These are phyloP conservation scores for Pezicula carpinea DNA, from an alignment of 2,329 filamentous ascomycete species.

Conservation along the genomic window DNA sequence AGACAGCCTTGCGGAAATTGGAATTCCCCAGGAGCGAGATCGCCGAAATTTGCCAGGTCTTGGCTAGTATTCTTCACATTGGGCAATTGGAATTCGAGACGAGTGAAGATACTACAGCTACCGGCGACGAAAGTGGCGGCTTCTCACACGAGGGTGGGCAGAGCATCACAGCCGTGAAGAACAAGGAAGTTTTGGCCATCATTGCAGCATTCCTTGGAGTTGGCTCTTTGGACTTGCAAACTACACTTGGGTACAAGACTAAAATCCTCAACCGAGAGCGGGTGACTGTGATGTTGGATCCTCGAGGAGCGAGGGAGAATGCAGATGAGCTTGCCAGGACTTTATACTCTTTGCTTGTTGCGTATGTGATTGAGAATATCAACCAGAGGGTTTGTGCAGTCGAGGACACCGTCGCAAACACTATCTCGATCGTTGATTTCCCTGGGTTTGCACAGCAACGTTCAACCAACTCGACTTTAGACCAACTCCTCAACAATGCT, in stretches of 20 bases:
- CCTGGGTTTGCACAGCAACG: constrained; percentile 87
- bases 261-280: constrained; percentile 95
- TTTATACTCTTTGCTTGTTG: constrained; percentile 87
- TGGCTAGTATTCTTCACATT: constrained; percentile 93
- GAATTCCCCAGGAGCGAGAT: constrained; percentile 93
- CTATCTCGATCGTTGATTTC: constrained; percentile 92
- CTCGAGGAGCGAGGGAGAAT: constrained; percentile 81
- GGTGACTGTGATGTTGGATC: constrained; percentile 98
- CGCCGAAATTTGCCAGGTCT: constrained; percentile 91
- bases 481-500: constrained; percentile 92
- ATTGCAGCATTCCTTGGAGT: constrained; percentile 95
- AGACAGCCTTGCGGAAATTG: constrained; percentile 87
- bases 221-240: constrained; percentile 73
- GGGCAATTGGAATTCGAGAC: constrained; percentile 93
- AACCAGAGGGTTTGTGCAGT: constrained; percentile 85
- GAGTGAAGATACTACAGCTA: constrained; percentile 71
- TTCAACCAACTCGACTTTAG: constrained; percentile 77
- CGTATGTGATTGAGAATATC: constrained; percentile 87
- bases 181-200: constrained; percentile 82
- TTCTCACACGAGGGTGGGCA: constrained; percentile 94
- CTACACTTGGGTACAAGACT: constrained; percentile 88
- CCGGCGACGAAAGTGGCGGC: constrained; percentile 87
- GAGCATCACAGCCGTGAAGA: constrained; percentile 80
- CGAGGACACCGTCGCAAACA: constrained; percentile 88
- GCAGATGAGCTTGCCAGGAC: constrained; percentile 92